Evolutionary conservation across 2,329 filamentous ascomycete species (phyloP), one percentile per base, ranked within the genome.

Genomic region (Botrytis fabae): DNA sequence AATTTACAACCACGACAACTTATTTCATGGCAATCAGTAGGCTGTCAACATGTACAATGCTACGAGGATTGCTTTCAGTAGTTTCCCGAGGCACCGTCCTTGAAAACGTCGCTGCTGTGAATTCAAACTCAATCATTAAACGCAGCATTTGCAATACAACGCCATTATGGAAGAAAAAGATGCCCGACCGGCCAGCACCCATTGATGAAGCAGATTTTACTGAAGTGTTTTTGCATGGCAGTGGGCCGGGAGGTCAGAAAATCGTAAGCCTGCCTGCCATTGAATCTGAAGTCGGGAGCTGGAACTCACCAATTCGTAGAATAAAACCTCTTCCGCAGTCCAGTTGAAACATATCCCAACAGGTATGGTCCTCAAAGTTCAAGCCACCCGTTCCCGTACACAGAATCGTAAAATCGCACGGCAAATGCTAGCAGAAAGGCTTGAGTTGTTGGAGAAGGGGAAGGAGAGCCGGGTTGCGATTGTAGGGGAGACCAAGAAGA

Each of bases 271-370:
- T 42, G 51, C 73, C 66, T 69, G 25, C 64, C 32, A 63, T 62
- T 22, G 25, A 22, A 59, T 71, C 68, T 10, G 38, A 20, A 72
- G 16, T 18, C 66, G 61, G 12, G 12, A 35, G 25, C 70, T 38
- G 32, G 22, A 63, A 40, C 54, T 60, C 28, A 59, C 51, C 63
- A n/a, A 28, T 40, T 32, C 42, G 60, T 75, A 91, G 92, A 99
- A 99, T 84, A 99, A 99, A 89, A 99, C 96, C 40, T 94, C 91
- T 76, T 98, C 93, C 0, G 95, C 95, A 54, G 95, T 98, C 3
- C 96, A 99, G 81, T 86, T 99, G 51, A 96, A 92, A 77, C 96
- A 99, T 82, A 84, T 92, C 25, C 94, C 95, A 9, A 97, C 95
- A 0, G 95, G 95, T 75, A 90, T 98, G 70, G 95, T 98, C 22